These are phyloP conservation scores for Xylariales sp. DNA, from an alignment of 2,329 filamentous ascomycete genomes.

Conservation along the genomic window DNA sequence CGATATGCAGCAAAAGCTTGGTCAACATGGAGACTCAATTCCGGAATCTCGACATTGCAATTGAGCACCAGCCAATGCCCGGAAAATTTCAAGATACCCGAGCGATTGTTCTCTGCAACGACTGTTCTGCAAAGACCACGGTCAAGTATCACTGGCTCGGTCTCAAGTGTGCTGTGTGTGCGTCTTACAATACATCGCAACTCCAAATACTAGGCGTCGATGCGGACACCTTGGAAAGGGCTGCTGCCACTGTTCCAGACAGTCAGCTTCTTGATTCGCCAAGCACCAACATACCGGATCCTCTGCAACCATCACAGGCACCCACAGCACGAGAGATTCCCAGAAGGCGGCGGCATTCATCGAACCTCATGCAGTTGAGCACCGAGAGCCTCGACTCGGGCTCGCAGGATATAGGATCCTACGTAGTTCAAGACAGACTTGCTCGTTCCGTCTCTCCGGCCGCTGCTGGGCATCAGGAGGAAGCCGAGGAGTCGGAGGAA, in stretches of 20 bases:
- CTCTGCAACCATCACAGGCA: constrained; percentile 11
- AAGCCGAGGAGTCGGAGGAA: constrained; percentile 34
- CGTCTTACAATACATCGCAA: constrained; percentile 66
- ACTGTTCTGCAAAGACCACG: constrained; percentile 83
- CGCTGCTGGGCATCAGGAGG: constrained; percentile 14
- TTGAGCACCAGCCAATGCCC: constrained; percentile 89
- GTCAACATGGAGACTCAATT: constrained; percentile 97
- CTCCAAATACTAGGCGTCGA: constrained; percentile 52
- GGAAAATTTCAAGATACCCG: constrained; percentile 72
- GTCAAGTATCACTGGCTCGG: constrained; percentile 94
- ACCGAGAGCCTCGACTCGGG: constrained; percentile 13
- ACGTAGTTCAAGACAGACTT: constrained; percentile 32
- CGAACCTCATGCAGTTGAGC: constrained; percentile 19
- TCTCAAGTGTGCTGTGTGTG: constrained; percentile 74
- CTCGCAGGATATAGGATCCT: constrained; percentile 11
- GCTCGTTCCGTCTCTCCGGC: constrained; percentile 41
- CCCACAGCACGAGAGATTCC: constrained; percentile 20
- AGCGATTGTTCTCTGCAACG: constrained; percentile 87
- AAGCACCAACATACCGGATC: constrained; percentile 11
- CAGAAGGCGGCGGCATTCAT: constrained; percentile 26
- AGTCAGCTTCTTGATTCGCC: constrained; percentile 15
- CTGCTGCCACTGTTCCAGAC: constrained; percentile 15
- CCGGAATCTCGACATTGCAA: constrained; percentile 81
- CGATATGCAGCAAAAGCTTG: constrained; percentile 94
- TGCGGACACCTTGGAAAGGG: constrained; percentile 15